A percentile compares a stretch with the other conserved stretches of the same genome.
phyloP scores from a whole-genome alignment of 106 monocot genomes.

The Dioscorea zingiberensis region DNA sequence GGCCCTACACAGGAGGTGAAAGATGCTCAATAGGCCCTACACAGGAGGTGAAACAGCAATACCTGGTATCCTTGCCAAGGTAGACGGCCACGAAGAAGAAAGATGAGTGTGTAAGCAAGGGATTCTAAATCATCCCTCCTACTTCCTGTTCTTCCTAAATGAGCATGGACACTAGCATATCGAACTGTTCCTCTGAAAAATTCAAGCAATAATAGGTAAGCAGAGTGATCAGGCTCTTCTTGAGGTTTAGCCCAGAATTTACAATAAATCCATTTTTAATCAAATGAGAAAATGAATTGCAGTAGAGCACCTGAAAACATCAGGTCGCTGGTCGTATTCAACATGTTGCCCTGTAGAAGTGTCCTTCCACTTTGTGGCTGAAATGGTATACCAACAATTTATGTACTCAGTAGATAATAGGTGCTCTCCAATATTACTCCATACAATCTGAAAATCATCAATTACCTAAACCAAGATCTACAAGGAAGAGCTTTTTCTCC shows the following conservation, averaged over 20 bases:
- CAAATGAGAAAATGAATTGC: no score
- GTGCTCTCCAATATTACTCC: not conserved
- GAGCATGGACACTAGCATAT: conserved; percentile 96
- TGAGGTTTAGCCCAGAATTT: no score
- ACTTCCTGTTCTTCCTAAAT: conserved; percentile 82
- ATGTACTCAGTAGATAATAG: no score
- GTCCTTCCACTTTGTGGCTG: conserved; percentile 84
- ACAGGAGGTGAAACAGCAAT: not conserved
- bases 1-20: not conserved
- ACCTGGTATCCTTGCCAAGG: conserved; percentile 99
- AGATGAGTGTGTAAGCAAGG: conserved; percentile 84
- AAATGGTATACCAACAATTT: not conserved
- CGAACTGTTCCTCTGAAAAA: conserved; percentile 78
- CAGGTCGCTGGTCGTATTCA: conserved; percentile 81
- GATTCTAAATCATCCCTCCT: conserved; percentile 96
- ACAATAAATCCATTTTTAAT: no score
- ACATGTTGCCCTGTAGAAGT: conserved; percentile 48
- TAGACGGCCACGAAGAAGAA: conserved; percentile 81
- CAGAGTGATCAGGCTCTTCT: no score
- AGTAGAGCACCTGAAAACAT: conserved; percentile 63
- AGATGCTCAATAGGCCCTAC: not conserved
- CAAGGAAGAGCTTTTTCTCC: conserved; percentile 90
- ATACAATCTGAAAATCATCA: not conserved
- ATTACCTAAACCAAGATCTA: conserved; percentile 95
- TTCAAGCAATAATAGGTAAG: no score